Conservation (phyloP, 768 basidiomycete genomes). For the Boletus insuetus region DNA sequence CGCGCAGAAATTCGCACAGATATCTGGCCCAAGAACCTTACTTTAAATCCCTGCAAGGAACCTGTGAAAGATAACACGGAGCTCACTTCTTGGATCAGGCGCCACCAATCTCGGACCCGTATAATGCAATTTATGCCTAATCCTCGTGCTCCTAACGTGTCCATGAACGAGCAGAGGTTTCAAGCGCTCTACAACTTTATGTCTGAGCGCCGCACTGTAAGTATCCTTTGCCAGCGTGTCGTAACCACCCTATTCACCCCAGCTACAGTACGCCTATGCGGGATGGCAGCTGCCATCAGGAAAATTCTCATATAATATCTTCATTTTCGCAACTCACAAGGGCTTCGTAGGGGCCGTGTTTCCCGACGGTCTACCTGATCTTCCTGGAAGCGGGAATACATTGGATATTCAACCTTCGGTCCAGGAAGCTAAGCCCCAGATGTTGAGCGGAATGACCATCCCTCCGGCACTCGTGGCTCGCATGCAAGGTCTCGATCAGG, state of each 20-base stretch:
- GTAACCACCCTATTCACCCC: background rate
- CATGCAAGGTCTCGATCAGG: constrained; percentile 24
- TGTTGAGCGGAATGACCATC: background rate
- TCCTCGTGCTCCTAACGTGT: constrained; percentile 33
- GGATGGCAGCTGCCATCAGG: constrained; percentile 50
- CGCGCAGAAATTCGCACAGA: constrained; percentile 44
- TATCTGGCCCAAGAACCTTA: constrained; percentile 51
- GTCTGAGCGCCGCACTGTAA: constrained; percentile 42
- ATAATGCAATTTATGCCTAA: constrained; percentile 41
- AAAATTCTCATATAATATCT: constrained; percentile 40
- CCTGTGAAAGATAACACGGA: constrained; percentile 38
- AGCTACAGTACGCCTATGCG: constrained; percentile 45
- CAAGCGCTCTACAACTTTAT: constrained; percentile 42
- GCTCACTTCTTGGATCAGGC: constrained; percentile 48
- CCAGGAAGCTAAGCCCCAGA: constrained; percentile 8
- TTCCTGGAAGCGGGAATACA: constrained; percentile 25
- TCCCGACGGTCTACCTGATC: constrained; percentile 48
- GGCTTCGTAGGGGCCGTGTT: constrained; percentile 50
- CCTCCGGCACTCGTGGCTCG: constrained; percentile 15
- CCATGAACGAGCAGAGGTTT: constrained; percentile 44
- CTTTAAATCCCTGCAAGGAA: constrained; percentile 40
- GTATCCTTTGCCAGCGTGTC: constrained; percentile 17
- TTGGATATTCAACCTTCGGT: constrained; percentile 4
- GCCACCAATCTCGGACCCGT: constrained; percentile 31
- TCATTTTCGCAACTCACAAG: constrained; percentile 43